Percentiles rank a stretch among this genome's conserved stretches.
These are phyloP conservation scores for Leccinum subgranulosum DNA, from an alignment of 768 basidiomycete species.

Conservation along the genomic window DNA sequence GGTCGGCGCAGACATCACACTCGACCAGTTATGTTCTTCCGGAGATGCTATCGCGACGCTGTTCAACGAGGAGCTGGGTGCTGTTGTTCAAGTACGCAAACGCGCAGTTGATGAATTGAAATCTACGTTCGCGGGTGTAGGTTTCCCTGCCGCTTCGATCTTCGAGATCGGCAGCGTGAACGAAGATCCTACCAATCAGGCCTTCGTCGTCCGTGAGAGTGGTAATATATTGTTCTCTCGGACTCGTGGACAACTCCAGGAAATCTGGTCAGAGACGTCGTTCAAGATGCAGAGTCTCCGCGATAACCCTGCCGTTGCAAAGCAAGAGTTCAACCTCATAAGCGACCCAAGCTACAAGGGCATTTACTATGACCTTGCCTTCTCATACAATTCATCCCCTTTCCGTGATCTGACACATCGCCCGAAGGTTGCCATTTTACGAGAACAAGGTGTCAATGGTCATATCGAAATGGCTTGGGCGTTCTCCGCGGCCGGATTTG, in stretches of 20 bases:
- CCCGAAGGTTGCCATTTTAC: constrained; percentile 90
- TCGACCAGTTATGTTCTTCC: constrained; percentile 54
- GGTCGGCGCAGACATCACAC: constrained; percentile 69
- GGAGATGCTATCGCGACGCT: constrained; percentile 65
- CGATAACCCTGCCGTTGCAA: constrained; percentile 73
- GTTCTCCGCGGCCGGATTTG: constrained; percentile 91
- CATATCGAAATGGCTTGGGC: constrained; percentile 99
- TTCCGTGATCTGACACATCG: constrained; percentile 43
- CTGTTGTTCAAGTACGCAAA: constrained; percentile 80
- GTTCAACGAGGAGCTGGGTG: constrained; percentile 97
- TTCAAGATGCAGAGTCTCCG: constrained; percentile 87
- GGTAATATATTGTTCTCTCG: constrained; percentile 55
- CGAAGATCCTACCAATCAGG: constrained; percentile 51
- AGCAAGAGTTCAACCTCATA: constrained; percentile 83
- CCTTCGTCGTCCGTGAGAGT: constrained; percentile 57
- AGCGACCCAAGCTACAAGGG: constrained; percentile 53
- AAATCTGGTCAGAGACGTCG: constrained; percentile 93
- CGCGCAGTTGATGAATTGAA: constrained; percentile 54
- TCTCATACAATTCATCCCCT: constrained; percentile 37
- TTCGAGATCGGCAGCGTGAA: constrained; percentile 75
- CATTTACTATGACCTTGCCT: constrained; percentile 74
- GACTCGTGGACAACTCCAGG: constrained; percentile 70
- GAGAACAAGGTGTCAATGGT: constrained; percentile 98
- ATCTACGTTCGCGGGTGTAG: constrained; percentile 58
- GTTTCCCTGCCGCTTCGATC: constrained; percentile 75